Evolutionary conservation across 768 basidiomycete species (phyloP).

Genomic region (Hericium alpestre): DNA sequence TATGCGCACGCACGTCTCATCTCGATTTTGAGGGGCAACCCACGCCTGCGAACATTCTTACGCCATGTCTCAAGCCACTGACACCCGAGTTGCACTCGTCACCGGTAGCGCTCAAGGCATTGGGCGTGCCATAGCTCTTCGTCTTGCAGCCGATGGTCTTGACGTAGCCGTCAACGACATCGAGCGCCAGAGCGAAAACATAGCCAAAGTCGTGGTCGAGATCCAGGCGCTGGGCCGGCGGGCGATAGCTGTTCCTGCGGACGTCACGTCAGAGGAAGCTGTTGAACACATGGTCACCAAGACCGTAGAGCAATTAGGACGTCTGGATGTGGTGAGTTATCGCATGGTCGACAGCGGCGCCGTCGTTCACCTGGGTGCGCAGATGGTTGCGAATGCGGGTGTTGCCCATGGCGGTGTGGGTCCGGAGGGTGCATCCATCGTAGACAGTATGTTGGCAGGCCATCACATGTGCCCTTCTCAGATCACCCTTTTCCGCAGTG

Average conservation of each 20-base stretch:
- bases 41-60: no score
- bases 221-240: not conserved
- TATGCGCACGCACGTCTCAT: no score
- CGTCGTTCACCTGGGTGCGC: no score
- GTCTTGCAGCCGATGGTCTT: slow-evolving; percentile 37
- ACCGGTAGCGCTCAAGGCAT: slow-evolving; percentile 40
- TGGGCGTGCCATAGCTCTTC: slow-evolving; percentile 35
- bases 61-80: not conserved
- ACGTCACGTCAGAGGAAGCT: not conserved
- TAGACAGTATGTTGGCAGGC: not conserved
- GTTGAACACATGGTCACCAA: not conserved
- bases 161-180: slow-evolving; percentile 35
- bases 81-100: slow-evolving; percentile 26
- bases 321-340: not conserved
- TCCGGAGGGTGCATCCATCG: not conserved
- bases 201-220: not conserved
- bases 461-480: no score
- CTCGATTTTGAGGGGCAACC: no score
- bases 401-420: not conserved
- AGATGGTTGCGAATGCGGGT: not conserved
- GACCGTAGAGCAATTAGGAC: not conserved
- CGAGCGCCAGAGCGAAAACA: not conserved
- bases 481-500: slow-evolving; percentile 1
- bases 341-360: not conserved
- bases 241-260: not conserved